Evolutionary conservation across 768 basidiomycete species (phyloP).

Genomic region (Omphalotus guepiniiformis): DNA sequence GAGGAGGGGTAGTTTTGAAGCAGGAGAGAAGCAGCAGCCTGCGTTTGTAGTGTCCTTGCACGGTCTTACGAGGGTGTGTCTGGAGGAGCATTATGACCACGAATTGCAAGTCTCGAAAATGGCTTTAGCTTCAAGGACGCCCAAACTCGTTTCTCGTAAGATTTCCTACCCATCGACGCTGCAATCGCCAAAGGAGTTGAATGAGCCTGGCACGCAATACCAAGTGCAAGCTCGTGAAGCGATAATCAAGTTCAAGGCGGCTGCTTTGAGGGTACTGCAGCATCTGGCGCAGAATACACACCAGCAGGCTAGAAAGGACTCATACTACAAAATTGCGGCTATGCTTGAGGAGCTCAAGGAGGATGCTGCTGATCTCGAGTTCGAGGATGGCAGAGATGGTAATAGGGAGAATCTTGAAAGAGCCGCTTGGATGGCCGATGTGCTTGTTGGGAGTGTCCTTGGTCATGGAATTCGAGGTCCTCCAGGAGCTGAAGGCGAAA

Average conservation of each 20-base stretch:
- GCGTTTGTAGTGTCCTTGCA: conserved; percentile 70
- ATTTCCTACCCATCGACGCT: conserved; percentile 45
- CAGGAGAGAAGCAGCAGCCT: conserved; percentile 45
- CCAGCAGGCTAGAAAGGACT: conserved; percentile 54
- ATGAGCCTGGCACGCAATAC: not conserved
- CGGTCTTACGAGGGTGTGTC: conserved; percentile 62
- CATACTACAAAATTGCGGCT: conserved; percentile 60
- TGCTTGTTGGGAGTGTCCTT: conserved; percentile 55
- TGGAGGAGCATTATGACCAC: conserved; percentile 36
- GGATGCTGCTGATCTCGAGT: conserved; percentile 45
- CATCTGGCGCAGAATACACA: conserved; percentile 49
- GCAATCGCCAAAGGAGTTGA: conserved; percentile 14
- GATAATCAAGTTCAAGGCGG: conserved; percentile 64
- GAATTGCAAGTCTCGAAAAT: conserved; percentile 18
- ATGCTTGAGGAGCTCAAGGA: conserved; percentile 49
- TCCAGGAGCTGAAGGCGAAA: conserved; percentile 15
- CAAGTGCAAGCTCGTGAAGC: conserved; percentile 45
- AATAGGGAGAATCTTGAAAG: conserved; percentile 21
- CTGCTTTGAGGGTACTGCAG: conserved; percentile 64
- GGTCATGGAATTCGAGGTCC: not conserved
- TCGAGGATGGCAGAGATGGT: conserved; percentile 6
- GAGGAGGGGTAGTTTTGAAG: not conserved
- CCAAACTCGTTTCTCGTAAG: conserved; percentile 33
- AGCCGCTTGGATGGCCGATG: conserved; percentile 74
- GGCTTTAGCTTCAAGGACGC: conserved; percentile 20